phyloP scores from a whole-genome alignment of 2,329 filamentous ascomycete species.

The Nigrospora oryzae region DNA sequence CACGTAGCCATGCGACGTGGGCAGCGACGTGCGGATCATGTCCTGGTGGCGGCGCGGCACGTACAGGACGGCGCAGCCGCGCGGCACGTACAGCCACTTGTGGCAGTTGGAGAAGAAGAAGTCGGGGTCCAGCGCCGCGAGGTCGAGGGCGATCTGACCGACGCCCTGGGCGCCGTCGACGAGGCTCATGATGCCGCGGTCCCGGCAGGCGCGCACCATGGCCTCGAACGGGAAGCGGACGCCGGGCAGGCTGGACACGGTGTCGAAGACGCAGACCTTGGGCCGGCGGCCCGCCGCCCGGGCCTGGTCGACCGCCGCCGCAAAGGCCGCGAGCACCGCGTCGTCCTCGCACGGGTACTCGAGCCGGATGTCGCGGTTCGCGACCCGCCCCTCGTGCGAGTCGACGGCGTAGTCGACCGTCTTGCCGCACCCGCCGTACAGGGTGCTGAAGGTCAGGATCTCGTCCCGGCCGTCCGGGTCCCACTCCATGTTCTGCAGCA shows the following conservation, averaged over 20 bases:
- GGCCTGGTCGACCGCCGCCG: slow-evolving; percentile 43
- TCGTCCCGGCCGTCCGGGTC: slow-evolving; percentile 63
- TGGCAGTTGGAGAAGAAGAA: slow-evolving; percentile 85
- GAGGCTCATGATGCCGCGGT: slow-evolving; percentile 60
- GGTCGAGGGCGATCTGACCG: slow-evolving; percentile 67
- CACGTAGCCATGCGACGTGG: slow-evolving; percentile 73
- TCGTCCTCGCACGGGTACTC: slow-evolving; percentile 63
- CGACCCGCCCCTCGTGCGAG: slow-evolving; percentile 36
- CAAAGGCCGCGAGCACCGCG: slow-evolving; percentile 55
- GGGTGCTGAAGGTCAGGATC: slow-evolving; percentile 69
- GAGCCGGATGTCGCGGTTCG: slow-evolving; percentile 47
- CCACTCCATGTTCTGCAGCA: slow-evolving; percentile 69
- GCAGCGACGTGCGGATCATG: slow-evolving; percentile 64
- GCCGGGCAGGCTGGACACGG: slow-evolving; percentile 70
- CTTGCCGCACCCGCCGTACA: slow-evolving; percentile 73
- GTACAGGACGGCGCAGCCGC: slow-evolving; percentile 74
- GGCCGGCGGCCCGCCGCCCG: slow-evolving; percentile 51
- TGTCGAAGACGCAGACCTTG: slow-evolving; percentile 68
- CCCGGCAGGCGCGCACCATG: slow-evolving; percentile 55
- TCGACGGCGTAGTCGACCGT: slow-evolving; percentile 66
- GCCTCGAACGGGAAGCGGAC: slow-evolving; percentile 71
- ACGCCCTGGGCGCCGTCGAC: slow-evolving; percentile 82
- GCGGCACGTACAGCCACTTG: slow-evolving; percentile 82
- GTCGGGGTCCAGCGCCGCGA: slow-evolving; percentile 62
- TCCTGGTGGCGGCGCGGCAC: slow-evolving; percentile 69